A percentile compares a stretch with the other conserved stretches of the same genome.
Evolutionary conservation across 1,284 basidiomycete genomes (phyloP).

Genomic region (Athelia sp.): DNA sequence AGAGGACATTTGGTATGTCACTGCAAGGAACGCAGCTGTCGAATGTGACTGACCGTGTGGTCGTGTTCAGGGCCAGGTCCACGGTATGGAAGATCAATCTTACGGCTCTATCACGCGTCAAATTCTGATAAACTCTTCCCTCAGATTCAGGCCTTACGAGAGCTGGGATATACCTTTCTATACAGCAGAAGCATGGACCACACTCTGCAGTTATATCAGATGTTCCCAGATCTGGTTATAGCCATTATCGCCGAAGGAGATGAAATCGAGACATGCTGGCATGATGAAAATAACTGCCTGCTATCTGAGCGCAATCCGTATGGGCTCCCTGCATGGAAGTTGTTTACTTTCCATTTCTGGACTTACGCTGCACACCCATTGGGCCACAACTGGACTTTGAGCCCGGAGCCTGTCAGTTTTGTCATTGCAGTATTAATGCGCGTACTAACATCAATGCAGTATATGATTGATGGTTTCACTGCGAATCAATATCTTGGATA

Average conservation of each 20-base stretch:
- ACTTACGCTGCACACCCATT: slow-evolving; percentile 20
- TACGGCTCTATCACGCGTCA: not conserved
- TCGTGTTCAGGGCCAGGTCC: not conserved
- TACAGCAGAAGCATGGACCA: not conserved
- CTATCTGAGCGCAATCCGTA: slow-evolving; percentile 6
- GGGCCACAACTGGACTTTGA: slow-evolving; percentile 29
- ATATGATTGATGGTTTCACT: slow-evolving; percentile 12
- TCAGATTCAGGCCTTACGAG: not conserved
- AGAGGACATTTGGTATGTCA: not conserved
- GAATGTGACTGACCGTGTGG: not conserved
- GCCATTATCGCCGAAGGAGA: slow-evolving; percentile 19
- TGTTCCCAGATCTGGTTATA: slow-evolving; percentile 18
- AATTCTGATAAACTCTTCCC: not conserved
- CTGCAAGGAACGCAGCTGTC: not conserved
- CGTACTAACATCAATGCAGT: too few species aligned
- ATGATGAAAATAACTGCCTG: not conserved
- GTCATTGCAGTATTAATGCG: too few species aligned
- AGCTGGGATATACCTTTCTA: not conserved
- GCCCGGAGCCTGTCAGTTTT: slow-evolving; percentile 20
- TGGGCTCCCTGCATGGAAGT: slow-evolving; percentile 28
- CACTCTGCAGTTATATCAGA: slow-evolving; percentile 16
- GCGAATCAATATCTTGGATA: slow-evolving; percentile 30
- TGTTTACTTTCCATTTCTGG: slow-evolving; percentile 31
- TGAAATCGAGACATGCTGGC: slow-evolving; percentile 2
- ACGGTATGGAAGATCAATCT: not conserved